These are phyloP conservation scores for Verticillium zaregamsianum DNA, from an alignment of 2,329 filamentous ascomycete genomes.

Conservation along the genomic window DNA sequence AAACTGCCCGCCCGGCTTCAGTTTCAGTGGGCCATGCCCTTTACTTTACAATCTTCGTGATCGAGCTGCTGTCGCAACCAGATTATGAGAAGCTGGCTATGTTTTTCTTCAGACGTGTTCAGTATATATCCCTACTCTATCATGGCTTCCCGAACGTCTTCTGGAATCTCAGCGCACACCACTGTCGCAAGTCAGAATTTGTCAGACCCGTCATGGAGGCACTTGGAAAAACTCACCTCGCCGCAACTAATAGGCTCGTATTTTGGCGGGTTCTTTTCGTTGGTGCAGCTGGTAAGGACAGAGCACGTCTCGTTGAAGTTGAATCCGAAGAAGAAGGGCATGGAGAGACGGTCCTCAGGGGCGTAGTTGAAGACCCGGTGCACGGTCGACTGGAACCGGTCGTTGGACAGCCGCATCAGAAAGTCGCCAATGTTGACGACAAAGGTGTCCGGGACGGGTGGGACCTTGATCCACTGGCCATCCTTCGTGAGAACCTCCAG, in stretches of 20 bases:
- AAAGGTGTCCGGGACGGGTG: conserved; percentile 17
- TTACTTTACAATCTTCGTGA: background rate
- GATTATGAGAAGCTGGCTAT: background rate
- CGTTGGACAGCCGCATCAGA: conserved; percentile 19
- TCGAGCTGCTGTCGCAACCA: too few species aligned
- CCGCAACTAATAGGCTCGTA: conserved; percentile 49
- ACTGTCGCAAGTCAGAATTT: conserved; percentile 8
- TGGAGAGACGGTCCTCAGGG: conserved; percentile 36
- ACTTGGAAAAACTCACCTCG: conserved; percentile 19
- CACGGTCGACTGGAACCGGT: conserved; percentile 30
- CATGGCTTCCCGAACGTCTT: conserved; percentile 3
- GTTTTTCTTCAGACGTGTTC: background rate
- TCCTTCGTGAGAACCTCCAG: conserved; percentile 37
- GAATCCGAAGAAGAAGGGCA: conserved; percentile 38
- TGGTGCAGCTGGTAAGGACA: conserved; percentile 42
- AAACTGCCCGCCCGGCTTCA: too few species aligned
- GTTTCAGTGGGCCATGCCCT: too few species aligned
- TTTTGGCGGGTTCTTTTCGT: conserved; percentile 39
- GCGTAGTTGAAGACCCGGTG: conserved; percentile 42
- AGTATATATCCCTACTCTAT: background rate
- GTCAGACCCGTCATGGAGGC: conserved; percentile 16
- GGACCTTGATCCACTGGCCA: conserved; percentile 28
- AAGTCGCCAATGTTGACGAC: conserved; percentile 23
- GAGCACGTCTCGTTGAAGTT: conserved; percentile 47
- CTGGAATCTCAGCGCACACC: conserved; percentile 28